Evolutionary conservation across 2,329 filamentous ascomycete genomes (phyloP), one percentile per base, ranked within the genome.

Genomic region (Sodiomyces alkalinus): DNA sequence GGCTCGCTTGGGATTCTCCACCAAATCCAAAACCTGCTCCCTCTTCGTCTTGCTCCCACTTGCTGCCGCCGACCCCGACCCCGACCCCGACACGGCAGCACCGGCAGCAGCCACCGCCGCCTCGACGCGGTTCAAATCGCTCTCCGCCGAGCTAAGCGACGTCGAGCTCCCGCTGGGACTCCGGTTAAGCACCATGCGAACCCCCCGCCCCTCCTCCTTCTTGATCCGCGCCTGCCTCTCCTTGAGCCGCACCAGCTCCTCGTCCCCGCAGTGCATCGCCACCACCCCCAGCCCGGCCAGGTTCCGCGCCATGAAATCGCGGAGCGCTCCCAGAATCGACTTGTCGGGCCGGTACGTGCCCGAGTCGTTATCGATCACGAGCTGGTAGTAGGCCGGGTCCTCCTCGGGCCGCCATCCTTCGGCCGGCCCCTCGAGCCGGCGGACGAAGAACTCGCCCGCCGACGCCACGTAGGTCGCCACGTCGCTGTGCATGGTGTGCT

Each of bases 401-500:
- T 48, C 40, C 10, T 65, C 41, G 1, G 52, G 47, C 11, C 60
- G 55, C 7, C 58, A 53, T 2, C 52, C 50, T 6, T 52, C 48
- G 17, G 60, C 51, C 0, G 64, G 59, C 10, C 61, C 58, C 29
- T 64, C 51, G 16, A 81, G 61, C 3, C 79, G 68, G 10, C 83
- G 71, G 36, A 96, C 67, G 49, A 94, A 90, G 52, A 96, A 96
- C 47, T 96, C 87, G 22, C 87, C 87, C 1, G 80, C 83, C 47
- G 76, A 94, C 14, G 86, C 87, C 38, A 94, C 82, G 49, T 93
- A 93, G 3, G 81, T 79, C 19, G 75, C 80, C 2, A 93, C 86
- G 49, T 94, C 77, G 39, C 81, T 87, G 56, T 96, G 87, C 83
- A 96, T 93, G 22, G 83, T 92, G 52, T 96, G 87, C 50, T 96